These are phyloP conservation scores for Strobilomyces echinocephalus DNA, from an alignment of 768 basidiomycete genomes.

Conservation along the genomic window DNA sequence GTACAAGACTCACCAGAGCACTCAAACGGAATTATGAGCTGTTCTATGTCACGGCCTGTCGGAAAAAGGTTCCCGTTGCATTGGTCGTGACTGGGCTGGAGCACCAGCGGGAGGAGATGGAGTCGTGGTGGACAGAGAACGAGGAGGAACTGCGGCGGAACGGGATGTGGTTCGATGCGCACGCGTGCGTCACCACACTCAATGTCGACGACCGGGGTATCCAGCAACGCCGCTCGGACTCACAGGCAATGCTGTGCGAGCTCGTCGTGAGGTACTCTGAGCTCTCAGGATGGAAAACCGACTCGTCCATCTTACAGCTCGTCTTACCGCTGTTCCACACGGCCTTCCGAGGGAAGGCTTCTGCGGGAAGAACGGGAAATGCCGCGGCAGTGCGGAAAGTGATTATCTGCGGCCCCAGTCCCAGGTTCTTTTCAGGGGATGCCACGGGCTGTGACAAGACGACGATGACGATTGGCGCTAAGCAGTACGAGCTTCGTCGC, in stretches of 20 bases:
- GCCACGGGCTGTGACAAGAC: too few relatives aligned
- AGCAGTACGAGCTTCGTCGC: too few relatives aligned
- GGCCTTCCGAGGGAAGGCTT: too few relatives aligned
- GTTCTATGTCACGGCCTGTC: slow-evolving; percentile 33
- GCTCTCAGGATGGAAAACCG: slow-evolving; percentile 4
- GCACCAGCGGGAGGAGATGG: slow-evolving; percentile 17
- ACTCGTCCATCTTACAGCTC: background rate
- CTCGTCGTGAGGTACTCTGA: too few relatives aligned
- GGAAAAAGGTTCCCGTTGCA: slow-evolving; percentile 30
- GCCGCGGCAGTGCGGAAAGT: background rate
- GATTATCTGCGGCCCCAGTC: background rate
- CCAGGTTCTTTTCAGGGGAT: background rate
- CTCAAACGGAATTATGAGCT: slow-evolving; percentile 31
- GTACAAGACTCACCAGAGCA: background rate
- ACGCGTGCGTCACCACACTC: too few relatives aligned
- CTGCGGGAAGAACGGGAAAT: background rate
- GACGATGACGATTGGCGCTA: too few relatives aligned
- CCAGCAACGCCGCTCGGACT: too few relatives aligned
- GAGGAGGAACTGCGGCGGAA: slow-evolving; percentile 18
- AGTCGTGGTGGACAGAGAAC: slow-evolving; percentile 28
- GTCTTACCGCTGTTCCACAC: background rate
- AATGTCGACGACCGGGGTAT: too few relatives aligned
- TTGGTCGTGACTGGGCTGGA: too few relatives aligned
- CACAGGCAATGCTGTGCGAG: background rate
- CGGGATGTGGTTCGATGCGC: slow-evolving; percentile 30